Evolutionary conservation across 2,329 filamentous ascomycete genomes (phyloP), one percentile per base, ranked within the genome.

Genomic region (Daldinia sp.): DNA sequence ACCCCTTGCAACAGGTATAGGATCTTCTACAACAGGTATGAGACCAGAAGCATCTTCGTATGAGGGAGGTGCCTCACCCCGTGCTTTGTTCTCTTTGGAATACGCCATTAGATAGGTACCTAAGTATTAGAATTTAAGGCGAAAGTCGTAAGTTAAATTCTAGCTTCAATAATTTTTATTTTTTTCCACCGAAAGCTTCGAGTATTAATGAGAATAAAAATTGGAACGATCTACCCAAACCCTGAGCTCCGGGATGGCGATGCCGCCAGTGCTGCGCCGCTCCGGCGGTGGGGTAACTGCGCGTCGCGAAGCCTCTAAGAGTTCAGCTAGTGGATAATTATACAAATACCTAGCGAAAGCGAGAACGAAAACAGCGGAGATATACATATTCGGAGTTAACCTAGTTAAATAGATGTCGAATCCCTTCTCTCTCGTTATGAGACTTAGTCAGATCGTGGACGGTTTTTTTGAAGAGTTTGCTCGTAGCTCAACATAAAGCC

Each of bases 21-120:
- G 17, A 0, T 5, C 4, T 19, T 43, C 39, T 23, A 17, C 17
- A 15, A 39, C 10, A 7, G 56, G 45, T 19, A 61, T 65, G 1
- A 58, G 57, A 6, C 35, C 56, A 6, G 63, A 17, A n/a, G 49
- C 19, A 4, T 67, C 64, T 7, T 69, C 49, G 54, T 72, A 72
- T 3, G 71, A 39, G 5, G 71, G 71, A 3, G 61, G 67, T 5
- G 43, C 50, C 10, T 63, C 67, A 8, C 48, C 53, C 13, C 34
- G 50, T 15, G 58, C 35, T 52, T 60, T 51, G 30, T 58, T 21
- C 11, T 62, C 62, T 6, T 64, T 60, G 48, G 58, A 30, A 1
- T 8, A 15, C 21, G 43, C 45, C 61, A 62, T 67, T 3, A 3
- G 13, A 29, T 29, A 13, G 9, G 30, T 30, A 48, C 10, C 17